A percentile compares a stretch with the other conserved stretches of the same genome.
These are phyloP conservation scores for Diaporthe caulivora DNA, from an alignment of 2,329 filamentous ascomycete species.

Conservation along the genomic window DNA sequence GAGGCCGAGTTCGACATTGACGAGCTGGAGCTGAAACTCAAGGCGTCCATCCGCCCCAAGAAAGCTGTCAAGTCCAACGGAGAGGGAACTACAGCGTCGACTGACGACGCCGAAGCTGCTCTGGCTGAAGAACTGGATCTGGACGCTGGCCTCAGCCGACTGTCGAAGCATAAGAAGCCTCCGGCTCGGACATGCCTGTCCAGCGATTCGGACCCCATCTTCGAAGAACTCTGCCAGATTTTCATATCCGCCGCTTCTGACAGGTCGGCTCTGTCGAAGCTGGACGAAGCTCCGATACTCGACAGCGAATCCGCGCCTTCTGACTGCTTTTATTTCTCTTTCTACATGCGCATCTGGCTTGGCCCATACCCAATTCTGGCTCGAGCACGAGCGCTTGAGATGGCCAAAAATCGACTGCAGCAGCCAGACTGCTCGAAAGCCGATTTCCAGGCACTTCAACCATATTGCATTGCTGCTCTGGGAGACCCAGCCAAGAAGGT, in stretches of 20 bases:
- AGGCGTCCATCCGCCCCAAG: constrained; percentile 73
- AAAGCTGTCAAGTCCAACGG: constrained; percentile 54
- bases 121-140: constrained; percentile 53
- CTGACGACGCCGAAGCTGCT: constrained; percentile 46
- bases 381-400: constrained; percentile 76
- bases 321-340: constrained; percentile 77
- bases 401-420: constrained; percentile 70
- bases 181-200: constrained; percentile 63
- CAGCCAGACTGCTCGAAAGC: constrained; percentile 59
- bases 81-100: constrained; percentile 63
- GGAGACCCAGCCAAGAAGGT: constrained; percentile 82
- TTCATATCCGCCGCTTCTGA: constrained; percentile 67
- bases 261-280: constrained; percentile 58
- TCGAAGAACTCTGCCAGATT: constrained; percentile 69
- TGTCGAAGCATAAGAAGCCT: constrained; percentile 47
- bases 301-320: constrained; percentile 66
- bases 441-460: constrained; percentile 85
- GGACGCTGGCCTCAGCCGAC: constrained; percentile 53
- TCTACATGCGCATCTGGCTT: constrained; percentile 82
- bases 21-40: constrained; percentile 79
- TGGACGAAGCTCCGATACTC: constrained; percentile 68
- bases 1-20: constrained; percentile 79
- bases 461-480: constrained; percentile 82
- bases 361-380: constrained; percentile 77
- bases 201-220: constrained; percentile 63